A percentile compares a stretch with the other conserved stretches of the same genome.
Conservation (phyloP, 192 early-diverging fungal species). For the Coemansia sp. region DNA sequence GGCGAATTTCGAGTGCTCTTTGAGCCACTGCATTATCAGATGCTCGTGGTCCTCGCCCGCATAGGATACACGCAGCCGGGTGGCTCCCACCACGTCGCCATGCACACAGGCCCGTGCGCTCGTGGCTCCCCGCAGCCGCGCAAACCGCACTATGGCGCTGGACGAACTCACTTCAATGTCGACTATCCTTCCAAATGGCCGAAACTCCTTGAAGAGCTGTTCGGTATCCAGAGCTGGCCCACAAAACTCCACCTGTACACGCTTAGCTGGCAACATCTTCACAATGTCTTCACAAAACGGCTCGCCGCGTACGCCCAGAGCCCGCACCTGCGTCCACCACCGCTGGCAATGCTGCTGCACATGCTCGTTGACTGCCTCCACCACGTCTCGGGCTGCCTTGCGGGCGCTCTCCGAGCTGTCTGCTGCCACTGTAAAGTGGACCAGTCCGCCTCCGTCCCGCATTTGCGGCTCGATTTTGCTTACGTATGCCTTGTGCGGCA, state of each 20-base stretch:
- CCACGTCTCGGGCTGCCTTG: slow-evolving; percentile 18
- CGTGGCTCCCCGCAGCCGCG: slow-evolving; percentile 76
- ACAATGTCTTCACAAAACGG: slow-evolving; percentile 76
- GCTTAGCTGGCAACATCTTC: slow-evolving; percentile 49
- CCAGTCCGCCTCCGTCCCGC: slow-evolving; percentile 48
- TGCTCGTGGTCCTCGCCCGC: slow-evolving; percentile 59
- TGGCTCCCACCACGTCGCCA: slow-evolving; percentile 68
- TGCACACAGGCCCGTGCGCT: slow-evolving; percentile 91
- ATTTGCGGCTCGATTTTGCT: slow-evolving; percentile 34
- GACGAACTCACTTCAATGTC: slow-evolving; percentile 73
- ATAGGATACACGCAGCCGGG: slow-evolving; percentile 62
- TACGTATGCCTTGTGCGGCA: slow-evolving; percentile 36
- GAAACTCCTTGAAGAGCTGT: slow-evolving; percentile 68
- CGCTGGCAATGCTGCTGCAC: slow-evolving; percentile 57
- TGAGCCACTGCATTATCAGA: slow-evolving; percentile 61
- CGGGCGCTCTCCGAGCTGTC: slow-evolving; percentile 13
- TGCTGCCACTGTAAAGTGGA: slow-evolving; percentile 37
- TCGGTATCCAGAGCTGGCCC: slow-evolving; percentile 71
- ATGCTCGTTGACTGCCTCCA: slow-evolving; percentile 42
- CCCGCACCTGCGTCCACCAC: slow-evolving; percentile 62
- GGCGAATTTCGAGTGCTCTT: slow-evolving; percentile 72
- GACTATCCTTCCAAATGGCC: slow-evolving; percentile 77
- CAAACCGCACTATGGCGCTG: slow-evolving; percentile 78
- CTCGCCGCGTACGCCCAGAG: slow-evolving; percentile 64
- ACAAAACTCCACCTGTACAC: slow-evolving; percentile 68